phyloP scores from a whole-genome alignment of 2,329 filamentous ascomycete genomes.

The Ceratocystis alfenasii region DNA sequence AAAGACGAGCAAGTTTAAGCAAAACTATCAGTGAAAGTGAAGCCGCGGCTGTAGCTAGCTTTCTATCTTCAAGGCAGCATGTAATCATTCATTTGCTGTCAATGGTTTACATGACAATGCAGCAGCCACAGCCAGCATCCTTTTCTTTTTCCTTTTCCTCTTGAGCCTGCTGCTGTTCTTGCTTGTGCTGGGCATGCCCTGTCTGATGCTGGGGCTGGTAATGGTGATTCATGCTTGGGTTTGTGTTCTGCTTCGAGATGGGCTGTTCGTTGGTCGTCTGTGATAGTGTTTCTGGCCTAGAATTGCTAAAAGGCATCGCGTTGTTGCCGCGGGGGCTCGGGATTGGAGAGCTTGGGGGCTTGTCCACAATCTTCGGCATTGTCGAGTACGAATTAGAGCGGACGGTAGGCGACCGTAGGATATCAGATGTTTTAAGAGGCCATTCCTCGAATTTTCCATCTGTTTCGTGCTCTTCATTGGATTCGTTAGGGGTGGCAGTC shows the following conservation, averaged over 20 bases:
- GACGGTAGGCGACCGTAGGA: constrained; percentile 33
- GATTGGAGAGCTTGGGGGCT: constrained; percentile 26
- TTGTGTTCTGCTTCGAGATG: constrained; percentile 23
- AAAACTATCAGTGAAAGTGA: neutral
- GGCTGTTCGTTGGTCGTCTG: constrained; percentile 20
- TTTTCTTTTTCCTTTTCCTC: constrained; percentile 33
- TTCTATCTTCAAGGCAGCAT: neutral
- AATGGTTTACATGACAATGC: constrained; percentile 36
- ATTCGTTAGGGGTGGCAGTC: neutral
- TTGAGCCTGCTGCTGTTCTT: constrained; percentile 25
- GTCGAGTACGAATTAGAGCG: constrained; percentile 44
- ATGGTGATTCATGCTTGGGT: neutral
- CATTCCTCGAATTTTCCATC: constrained; percentile 36
- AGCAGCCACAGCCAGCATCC: constrained; percentile 39
- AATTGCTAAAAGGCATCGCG: constrained; percentile 6
- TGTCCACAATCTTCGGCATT: constrained; percentile 48
- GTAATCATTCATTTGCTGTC: neutral
- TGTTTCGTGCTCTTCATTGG: constrained; percentile 24
- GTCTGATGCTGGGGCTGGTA: constrained; percentile 1
- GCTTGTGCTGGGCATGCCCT: constrained; percentile 14
- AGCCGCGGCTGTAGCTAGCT: neutral
- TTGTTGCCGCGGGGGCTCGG: constrained; percentile 27
- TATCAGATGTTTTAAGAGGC: constrained; percentile 42
- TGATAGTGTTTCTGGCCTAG: constrained; percentile 13
- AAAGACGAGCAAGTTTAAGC: constrained; percentile 8